These are phyloP conservation scores for Suillus weaverae DNA, from an alignment of 768 basidiomycete species.

Conservation along the genomic window DNA sequence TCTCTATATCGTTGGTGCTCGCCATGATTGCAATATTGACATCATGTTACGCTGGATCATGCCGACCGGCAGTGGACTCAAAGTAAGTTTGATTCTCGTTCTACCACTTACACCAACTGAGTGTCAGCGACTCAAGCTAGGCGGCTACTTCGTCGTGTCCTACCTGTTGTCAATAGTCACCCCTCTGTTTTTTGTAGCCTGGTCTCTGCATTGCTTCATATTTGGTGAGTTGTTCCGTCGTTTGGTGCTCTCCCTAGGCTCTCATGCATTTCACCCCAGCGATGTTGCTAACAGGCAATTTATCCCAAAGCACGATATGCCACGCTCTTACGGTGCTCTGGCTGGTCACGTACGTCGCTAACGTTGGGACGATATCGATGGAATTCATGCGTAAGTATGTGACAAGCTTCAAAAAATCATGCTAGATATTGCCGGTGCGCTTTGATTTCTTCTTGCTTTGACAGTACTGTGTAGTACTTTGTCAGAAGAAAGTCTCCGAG, in stretches of 20 bases:
- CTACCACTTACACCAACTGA: neutral
- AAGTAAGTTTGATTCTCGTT: neutral
- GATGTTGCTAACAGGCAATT: neutral
- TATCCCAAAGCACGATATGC: neutral
- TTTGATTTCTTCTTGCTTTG: neutral
- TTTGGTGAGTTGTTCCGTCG: neutral
- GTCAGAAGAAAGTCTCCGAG: neutral
- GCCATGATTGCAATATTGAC: neutral
- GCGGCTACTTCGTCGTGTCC: neutral
- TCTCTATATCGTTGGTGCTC: neutral
- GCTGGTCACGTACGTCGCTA: neutral
- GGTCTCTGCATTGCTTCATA: neutral
- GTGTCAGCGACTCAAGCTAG: neutral
- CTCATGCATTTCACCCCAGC: neutral
- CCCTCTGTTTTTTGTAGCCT: neutral
- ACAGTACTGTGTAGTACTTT: neutral
- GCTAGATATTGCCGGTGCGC: neutral
- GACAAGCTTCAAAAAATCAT: neutral
- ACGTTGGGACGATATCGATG: neutral
- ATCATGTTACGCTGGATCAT: neutral
- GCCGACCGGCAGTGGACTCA: neutral
- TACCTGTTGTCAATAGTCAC: neutral
- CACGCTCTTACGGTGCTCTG: neutral
- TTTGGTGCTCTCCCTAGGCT: too few relatives aligned
- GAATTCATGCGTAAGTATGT: neutral